Evolutionary conservation across 106 monocot genomes (phyloP).

Genomic region (Dendrobium chrysotoxum): DNA sequence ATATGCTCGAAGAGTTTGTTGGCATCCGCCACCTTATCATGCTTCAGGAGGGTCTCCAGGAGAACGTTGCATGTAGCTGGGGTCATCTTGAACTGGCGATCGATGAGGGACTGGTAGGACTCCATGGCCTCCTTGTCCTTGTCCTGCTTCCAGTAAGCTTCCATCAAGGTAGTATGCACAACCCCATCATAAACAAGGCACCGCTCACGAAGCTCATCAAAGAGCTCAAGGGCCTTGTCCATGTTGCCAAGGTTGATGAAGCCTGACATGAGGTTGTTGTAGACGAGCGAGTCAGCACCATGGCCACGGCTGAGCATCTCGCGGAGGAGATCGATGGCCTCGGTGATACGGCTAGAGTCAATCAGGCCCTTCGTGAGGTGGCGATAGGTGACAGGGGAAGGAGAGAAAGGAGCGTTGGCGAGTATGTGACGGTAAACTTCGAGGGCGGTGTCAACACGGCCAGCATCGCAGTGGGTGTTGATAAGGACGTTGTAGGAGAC

Average conservation of each 20-base stretch:
- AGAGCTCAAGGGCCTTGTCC: constrained; percentile 79
- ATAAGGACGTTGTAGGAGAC: constrained; percentile 84
- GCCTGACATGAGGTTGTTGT: constrained; percentile 77
- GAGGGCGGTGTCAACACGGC: constrained; percentile 57
- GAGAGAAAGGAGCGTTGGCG: constrained; percentile 77
- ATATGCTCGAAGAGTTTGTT: constrained; percentile 58
- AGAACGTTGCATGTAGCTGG: constrained; percentile 70
- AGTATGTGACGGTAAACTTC: constrained; percentile 69
- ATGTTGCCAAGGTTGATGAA: constrained; percentile 66
- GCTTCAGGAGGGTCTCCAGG: constrained; percentile 56
- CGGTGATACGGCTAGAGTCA: constrained; percentile 53
- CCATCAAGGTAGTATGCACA: constrained; percentile 85
- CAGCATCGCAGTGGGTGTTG: constrained; percentile 39
- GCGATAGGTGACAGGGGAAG: constrained; percentile 82
- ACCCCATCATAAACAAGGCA: constrained; percentile 86
- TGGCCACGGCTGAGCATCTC: constrained; percentile 85
- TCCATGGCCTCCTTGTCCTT: constrained; percentile 97
- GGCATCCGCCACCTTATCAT: constrained; percentile 65
- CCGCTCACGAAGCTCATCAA: constrained; percentile 73
- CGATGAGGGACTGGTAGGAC: constrained; percentile 72
- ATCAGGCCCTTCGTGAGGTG: constrained; percentile 95
- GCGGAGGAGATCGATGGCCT: constrained; percentile 67
- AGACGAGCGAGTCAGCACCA: constrained; percentile 92
- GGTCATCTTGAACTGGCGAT: constrained; percentile 79
- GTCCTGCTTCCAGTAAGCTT: constrained; percentile 67